phyloP scores from a whole-genome alignment of 805 yeast genomes.

The Metahyphopichia silvanorum region DNA sequence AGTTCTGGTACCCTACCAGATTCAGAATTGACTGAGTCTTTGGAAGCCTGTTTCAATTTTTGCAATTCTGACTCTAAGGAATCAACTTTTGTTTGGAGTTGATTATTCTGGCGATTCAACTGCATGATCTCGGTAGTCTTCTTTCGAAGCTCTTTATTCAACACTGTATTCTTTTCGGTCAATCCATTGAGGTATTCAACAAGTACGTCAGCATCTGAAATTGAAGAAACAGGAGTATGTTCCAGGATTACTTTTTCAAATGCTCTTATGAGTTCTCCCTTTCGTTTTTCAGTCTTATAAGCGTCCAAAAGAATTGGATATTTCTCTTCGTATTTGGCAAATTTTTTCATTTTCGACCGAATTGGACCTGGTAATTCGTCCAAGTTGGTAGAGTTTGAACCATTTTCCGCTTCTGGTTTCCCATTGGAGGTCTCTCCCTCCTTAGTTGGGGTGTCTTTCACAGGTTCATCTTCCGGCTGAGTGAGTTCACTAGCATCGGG shows the following conservation, averaged over 20 bases:
- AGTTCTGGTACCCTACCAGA: background rate
- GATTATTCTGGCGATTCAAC: slow-evolving; percentile 13
- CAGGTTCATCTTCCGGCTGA: slow-evolving; percentile 45
- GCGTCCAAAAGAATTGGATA: slow-evolving; percentile 85
- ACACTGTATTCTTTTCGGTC: slow-evolving; percentile 55
- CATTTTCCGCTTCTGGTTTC: slow-evolving; percentile 2
- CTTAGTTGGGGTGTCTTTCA: slow-evolving; percentile 9
- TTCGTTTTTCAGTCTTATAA: slow-evolving; percentile 74
- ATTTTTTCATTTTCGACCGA: slow-evolving; percentile 64
- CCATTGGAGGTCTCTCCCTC: slow-evolving; percentile 3
- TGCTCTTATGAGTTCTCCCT: slow-evolving; percentile 51
- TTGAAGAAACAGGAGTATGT: slow-evolving; percentile 73
- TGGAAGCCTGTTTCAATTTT: slow-evolving; percentile 1
- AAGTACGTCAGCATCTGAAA: slow-evolving; percentile 68
- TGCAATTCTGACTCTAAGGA: slow-evolving; percentile 1
- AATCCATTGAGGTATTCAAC: slow-evolving; percentile 67
- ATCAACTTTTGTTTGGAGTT: background rate
- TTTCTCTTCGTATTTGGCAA: slow-evolving; percentile 83
- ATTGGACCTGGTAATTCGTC: slow-evolving; percentile 56
- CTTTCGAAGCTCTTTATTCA: slow-evolving; percentile 63
- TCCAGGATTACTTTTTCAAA: slow-evolving; percentile 76
- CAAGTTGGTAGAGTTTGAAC: slow-evolving; percentile 14
- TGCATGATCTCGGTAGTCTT: slow-evolving; percentile 28
- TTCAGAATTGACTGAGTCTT: too few relatives aligned
- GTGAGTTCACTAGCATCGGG: slow-evolving; percentile 45